These are phyloP conservation scores for Pyrenophora graminea DNA, from an alignment of 2,329 filamentous ascomycete species.

Conservation along the genomic window DNA sequence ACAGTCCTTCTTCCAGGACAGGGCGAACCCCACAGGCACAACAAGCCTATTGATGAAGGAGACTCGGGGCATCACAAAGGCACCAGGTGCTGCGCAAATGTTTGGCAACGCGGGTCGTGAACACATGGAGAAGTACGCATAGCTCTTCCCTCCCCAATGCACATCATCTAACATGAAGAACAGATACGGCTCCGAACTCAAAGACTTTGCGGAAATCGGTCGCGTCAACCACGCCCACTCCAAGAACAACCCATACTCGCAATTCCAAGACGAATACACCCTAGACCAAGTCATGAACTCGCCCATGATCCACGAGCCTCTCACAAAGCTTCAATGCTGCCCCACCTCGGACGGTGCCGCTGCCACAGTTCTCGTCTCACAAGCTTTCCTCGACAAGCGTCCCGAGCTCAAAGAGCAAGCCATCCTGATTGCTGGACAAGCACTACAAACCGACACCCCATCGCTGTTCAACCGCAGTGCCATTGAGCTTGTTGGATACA, in stretches of 20 bases:
- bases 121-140: conserved; percentile 84
- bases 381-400: conserved; percentile 82
- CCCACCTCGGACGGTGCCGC: conserved; percentile 92
- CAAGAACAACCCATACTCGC: conserved; percentile 93
- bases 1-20: conserved; percentile 81
- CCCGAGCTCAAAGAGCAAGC: conserved; percentile 82
- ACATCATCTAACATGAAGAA: conserved; percentile 18
- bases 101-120: conserved; percentile 93
- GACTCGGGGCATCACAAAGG: conserved; percentile 79
- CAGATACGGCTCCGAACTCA: conserved; percentile 77
- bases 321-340: conserved; percentile 98
- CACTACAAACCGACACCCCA: conserved; percentile 81
- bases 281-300: conserved; percentile 78
- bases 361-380: conserved; percentile 84
- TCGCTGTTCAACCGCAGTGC: conserved; percentile 76
- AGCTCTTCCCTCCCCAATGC: neutral
- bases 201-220: conserved; percentile 94
- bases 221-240: conserved; percentile 92
- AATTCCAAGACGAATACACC: conserved; percentile 92
- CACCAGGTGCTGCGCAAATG: conserved; percentile 86
- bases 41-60: conserved; percentile 77
- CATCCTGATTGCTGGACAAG: conserved; percentile 86
- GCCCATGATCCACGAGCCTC: conserved; percentile 78
- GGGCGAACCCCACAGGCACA: conserved; percentile 76
- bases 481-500: conserved; percentile 88